These are phyloP conservation scores for Lactarius hatsudake DNA, from an alignment of 768 basidiomycete species.

Conservation along the genomic window DNA sequence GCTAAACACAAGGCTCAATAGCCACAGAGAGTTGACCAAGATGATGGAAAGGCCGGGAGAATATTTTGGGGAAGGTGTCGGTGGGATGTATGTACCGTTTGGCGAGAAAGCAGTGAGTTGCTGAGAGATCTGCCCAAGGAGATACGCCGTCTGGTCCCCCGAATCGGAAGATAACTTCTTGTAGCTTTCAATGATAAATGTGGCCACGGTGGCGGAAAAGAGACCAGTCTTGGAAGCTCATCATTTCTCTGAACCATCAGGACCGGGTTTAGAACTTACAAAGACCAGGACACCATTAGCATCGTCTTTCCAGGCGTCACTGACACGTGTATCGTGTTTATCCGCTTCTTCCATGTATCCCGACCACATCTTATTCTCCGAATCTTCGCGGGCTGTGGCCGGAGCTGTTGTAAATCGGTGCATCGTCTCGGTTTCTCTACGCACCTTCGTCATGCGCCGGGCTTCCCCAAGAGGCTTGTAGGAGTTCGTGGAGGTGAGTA, in stretches of 20 bases:
- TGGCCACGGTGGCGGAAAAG: conserved; percentile 28
- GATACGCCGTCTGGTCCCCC: neutral
- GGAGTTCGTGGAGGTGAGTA: neutral
- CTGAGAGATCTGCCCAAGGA: conserved; percentile 17
- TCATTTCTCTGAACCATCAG: neutral
- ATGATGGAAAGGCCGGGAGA: conserved; percentile 1
- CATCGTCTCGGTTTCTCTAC: neutral
- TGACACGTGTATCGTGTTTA: conserved; percentile 2
- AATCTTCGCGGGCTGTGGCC: neutral
- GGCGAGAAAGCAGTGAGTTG: conserved; percentile 7
- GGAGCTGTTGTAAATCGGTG: neutral
- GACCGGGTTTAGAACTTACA: conserved; percentile 17
- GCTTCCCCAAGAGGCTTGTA: neutral
- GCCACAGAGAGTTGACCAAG: conserved; percentile 22
- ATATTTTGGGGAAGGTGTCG: neutral
- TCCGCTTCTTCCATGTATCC: conserved; percentile 7
- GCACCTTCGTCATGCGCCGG: neutral
- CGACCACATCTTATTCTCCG: conserved; percentile 20
- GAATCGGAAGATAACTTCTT: conserved; percentile 24
- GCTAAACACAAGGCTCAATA: conserved; percentile 14
- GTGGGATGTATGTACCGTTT: conserved; percentile 6
- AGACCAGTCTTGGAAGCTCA: conserved; percentile 27
- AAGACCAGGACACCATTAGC: conserved; percentile 21
- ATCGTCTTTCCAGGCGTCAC: conserved; percentile 12
- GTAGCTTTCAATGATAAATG: conserved; percentile 28